A percentile compares a stretch with the other conserved stretches of the same genome.
phyloP scores from a whole-genome alignment of 2,329 filamentous ascomycete species.

The Fusarium fracticaudum region DNA sequence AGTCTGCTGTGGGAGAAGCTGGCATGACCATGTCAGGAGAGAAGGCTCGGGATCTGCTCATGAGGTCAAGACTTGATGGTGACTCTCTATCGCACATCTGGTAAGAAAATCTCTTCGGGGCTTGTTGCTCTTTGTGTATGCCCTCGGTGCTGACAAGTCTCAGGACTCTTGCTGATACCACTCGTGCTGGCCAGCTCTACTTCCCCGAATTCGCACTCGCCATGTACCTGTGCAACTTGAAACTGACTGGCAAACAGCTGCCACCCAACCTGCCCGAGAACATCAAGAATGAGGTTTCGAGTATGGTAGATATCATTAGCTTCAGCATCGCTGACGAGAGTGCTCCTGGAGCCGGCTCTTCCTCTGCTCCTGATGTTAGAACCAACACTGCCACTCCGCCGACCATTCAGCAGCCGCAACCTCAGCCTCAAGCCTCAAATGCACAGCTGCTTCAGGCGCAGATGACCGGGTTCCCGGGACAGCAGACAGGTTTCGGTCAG shows the following conservation, averaged over 20 bases:
- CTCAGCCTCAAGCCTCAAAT: slow-evolving; percentile 79
- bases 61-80: slow-evolving; percentile 89
- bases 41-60: slow-evolving; percentile 86
- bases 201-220: slow-evolving; percentile 97
- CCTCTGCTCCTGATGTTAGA: slow-evolving; percentile 69
- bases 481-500: slow-evolving; percentile 68
- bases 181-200: slow-evolving; percentile 92
- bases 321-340: slow-evolving; percentile 86
- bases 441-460: slow-evolving; percentile 71
- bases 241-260: slow-evolving; percentile 84
- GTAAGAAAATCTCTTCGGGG: slow-evolving; percentile 56
- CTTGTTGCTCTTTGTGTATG: background rate
- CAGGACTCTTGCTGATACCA: slow-evolving; percentile 93
- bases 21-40: slow-evolving; percentile 91
- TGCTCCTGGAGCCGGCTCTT: slow-evolving; percentile 62
- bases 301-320: slow-evolving; percentile 99
- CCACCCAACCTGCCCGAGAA: slow-evolving; percentile 81
- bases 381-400: slow-evolving; percentile 60
- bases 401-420: slow-evolving; percentile 74
- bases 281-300: slow-evolving; percentile 95
- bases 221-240: slow-evolving; percentile 98
- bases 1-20: slow-evolving; percentile 86
- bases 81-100: slow-evolving; percentile 93
- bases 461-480: slow-evolving; percentile 73
- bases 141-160: slow-evolving; percentile 26